These are phyloP conservation scores for Leccinum subtestaceum DNA, from an alignment of 768 basidiomycete genomes.

Conservation along the genomic window DNA sequence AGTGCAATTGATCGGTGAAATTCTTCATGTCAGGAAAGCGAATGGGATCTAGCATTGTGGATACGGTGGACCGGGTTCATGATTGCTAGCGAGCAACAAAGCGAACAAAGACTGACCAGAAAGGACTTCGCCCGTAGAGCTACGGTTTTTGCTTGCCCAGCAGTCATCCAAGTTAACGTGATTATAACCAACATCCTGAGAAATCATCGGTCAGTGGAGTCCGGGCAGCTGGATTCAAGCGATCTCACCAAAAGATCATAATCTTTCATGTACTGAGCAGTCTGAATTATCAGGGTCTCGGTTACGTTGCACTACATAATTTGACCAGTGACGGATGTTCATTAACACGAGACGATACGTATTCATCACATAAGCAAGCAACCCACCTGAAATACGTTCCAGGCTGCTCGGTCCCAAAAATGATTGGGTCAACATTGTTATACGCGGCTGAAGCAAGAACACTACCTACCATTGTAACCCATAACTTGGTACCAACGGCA, in stretches of 20 bases:
- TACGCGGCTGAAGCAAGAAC: not conserved
- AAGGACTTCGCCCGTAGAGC: conserved; percentile 48
- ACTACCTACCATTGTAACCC: conserved; percentile 30
- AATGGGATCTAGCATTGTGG: conserved; percentile 36
- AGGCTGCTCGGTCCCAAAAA: conserved; percentile 38
- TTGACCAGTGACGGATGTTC: not conserved
- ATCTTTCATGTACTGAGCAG: conserved; percentile 48
- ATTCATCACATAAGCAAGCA: not conserved
- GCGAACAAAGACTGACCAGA: conserved; percentile 39
- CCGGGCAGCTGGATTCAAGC: not conserved
- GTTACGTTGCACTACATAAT: conserved; percentile 52
- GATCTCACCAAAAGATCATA: conserved; percentile 47
- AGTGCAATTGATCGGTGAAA: conserved; percentile 52
- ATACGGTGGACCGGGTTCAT: not conserved
- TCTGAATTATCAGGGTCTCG: conserved; percentile 48
- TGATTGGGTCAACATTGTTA: conserved; percentile 1
- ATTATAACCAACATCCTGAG: conserved; percentile 54
- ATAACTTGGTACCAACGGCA: conserved; percentile 19
- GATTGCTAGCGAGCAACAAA: not conserved
- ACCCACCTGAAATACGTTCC: conserved; percentile 62
- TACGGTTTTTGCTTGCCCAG: conserved; percentile 56
- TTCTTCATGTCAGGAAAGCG: conserved; percentile 57
- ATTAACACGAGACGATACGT: not conserved
- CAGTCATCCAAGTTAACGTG: conserved; percentile 65
- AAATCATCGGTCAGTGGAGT: not conserved